Evolutionary conservation across 345 rosid species (phyloP), one percentile per base, ranked within the genome.

Genomic region (Aquilaria sinensis): DNA sequence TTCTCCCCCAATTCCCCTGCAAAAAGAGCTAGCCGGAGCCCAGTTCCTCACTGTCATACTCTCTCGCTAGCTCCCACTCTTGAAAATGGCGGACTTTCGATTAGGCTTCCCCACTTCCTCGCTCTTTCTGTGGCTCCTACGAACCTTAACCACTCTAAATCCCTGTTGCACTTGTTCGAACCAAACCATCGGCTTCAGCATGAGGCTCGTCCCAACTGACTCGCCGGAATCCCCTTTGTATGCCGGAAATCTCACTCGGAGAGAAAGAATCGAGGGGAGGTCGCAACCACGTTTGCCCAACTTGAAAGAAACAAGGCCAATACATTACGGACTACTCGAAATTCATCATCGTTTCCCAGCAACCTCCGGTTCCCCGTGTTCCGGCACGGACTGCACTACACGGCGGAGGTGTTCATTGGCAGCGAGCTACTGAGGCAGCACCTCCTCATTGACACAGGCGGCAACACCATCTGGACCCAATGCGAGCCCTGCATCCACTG

Each of bases 131-230:
- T 16, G 23, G 23, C 23, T 16, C 23, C 23, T 16, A 0, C 23
- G 23, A 16, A 16, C 23, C 23, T 16, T 16, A 16, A 16, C 23
- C 23, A 16, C 23, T 16, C 23, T 16, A 16, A 16, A 16, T 16
- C 23, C 23, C 23, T 0, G 23, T 16, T 16, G 23, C 23, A 16
- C 23, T 16, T 16, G 23, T 16, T 16, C 23, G 23, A 16, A 16
- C 31, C 34, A 57, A 15, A 13, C 49, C 2, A 15, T 9, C 11
- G 49, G 61, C 6, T 5, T 57, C 10, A 41, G 49, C n/a, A 15
- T 57, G n/a, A 57, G 13, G 49, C 47, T 56, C 30, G 15, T 56
- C 47, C 60, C 46, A 56, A 41, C 3, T 46, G 61, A 15, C 49
- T 15, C 47, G 6, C 23, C 23, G 23, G 23, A 16, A 16, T 16